These are phyloP conservation scores for Misopates orontium DNA, from an alignment of 257 asterid species.

Conservation along the genomic window DNA sequence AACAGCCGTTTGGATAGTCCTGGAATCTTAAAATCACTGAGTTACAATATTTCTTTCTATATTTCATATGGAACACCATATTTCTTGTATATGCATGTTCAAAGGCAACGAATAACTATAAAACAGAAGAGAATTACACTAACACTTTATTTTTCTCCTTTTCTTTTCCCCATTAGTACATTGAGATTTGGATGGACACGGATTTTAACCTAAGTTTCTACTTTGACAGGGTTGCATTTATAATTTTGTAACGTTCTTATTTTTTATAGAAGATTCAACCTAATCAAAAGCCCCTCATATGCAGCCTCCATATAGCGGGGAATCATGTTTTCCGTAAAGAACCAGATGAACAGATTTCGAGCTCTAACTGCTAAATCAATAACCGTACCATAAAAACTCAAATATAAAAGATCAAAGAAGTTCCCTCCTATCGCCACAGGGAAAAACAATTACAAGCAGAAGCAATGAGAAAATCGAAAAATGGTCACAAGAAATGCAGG, in stretches of 20 bases:
- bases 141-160: background rate
- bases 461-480: no score
- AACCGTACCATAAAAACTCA: background rate
- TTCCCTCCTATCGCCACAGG: no score
- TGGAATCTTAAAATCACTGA: constrained; percentile 31
- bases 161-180: background rate
- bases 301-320: background rate
- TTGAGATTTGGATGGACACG: background rate
- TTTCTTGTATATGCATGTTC: background rate
- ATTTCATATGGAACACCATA: background rate
- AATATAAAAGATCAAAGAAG: background rate
- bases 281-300: background rate
- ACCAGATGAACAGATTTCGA: background rate
- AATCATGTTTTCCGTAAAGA: background rate
- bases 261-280: background rate
- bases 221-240: background rate
- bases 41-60: background rate
- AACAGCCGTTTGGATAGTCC: constrained; percentile 93
- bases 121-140: background rate
- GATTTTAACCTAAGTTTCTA: background rate
- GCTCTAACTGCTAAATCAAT: background rate
- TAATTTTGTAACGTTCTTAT: background rate
- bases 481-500: no score
- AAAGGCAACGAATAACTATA: background rate
- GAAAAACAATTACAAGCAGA: no score